These are phyloP conservation scores for Cornus kousa DNA, from an alignment of 148 eudicot genomes.

Conservation along the genomic window DNA sequence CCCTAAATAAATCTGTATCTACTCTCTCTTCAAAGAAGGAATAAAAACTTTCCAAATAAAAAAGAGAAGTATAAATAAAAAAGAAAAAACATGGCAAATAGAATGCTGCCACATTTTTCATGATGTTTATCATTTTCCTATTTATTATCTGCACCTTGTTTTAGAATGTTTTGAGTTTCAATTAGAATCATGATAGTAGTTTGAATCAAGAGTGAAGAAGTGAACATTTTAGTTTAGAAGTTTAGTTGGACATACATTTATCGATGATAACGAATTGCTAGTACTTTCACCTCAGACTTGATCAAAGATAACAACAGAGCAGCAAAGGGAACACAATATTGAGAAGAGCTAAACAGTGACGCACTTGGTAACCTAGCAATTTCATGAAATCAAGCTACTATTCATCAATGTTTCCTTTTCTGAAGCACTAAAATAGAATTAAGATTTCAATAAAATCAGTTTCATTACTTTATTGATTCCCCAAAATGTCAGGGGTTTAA, in stretches of 20 bases:
- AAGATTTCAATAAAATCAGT: slow-evolving; percentile 15
- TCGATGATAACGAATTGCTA: background rate
- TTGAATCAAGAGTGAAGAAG: background rate
- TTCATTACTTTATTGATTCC: background rate
- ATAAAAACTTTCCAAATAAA: no score
- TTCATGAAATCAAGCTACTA: slow-evolving; percentile 4
- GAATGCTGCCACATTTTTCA: no score
- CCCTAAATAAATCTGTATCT: no score
- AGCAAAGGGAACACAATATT: background rate
- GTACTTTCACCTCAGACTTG: background rate
- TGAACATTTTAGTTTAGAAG: background rate
- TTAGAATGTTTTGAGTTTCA: background rate
- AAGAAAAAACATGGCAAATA: no score
- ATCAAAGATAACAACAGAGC: background rate
- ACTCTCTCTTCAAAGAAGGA: no score
- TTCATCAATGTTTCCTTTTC: no score
- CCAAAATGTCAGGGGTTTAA: slow-evolving; percentile 11
- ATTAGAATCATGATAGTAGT: background rate
- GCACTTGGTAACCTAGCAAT: background rate
- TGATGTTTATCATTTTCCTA: no score
- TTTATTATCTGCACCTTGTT: background rate
- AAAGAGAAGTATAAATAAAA: no score
- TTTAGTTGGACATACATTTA: background rate
- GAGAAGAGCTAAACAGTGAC: background rate
- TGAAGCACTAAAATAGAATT: background rate